Base-by-base conservation (phyloP, 1,284 basidiomycete genomes). In the Schizophyllum commune region DNA sequence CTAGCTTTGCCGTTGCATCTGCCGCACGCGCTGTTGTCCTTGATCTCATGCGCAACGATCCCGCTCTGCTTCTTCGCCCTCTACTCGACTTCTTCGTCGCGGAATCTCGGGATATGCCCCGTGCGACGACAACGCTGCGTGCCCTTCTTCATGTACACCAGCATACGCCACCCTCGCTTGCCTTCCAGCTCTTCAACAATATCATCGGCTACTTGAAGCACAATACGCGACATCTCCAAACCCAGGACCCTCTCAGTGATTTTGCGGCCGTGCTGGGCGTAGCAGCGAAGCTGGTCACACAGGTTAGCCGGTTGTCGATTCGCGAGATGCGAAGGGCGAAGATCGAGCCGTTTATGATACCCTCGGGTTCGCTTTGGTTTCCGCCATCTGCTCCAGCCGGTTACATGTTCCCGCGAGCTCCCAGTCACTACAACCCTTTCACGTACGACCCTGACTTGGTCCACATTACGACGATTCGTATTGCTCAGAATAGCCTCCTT, bases 11-110 rank as follows among this genome's bases (percentile, higher is more conserved):
- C 0, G 79, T 90, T 20, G 79, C 84, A 1, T 79, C 76, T n/a
- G 73, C 80, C 0, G 85, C 89, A 7, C 79, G 82, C 32, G 80
- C 79, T 55, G 72, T 84, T 4, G 68, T 91, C 20, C 66, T 86
- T n/a, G 83, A 90, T 63, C 72, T 89, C 34, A 88, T 92, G 82
- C 79, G 89, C 22, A 88, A 91, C 66, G 91, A 93, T 66, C 84
- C 89, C 1, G 75, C 78, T 19, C 74, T 88, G 6, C 73, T 91
- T 15, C 77, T 83, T 13, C 79, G 89, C n/a, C 81, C 87, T 4
- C 74, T 86, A 15, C 77, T 89, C 58, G 87, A 91, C 63, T 71
- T 79, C 15, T 73, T 92, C 6, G 75, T 78, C 1, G 80, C 78
- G 5, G 79, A 83, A 47, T 75, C 81, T 13, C 73, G 74, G 20